Conservation (phyloP, 164 flowering plant genomes). For the Vitis rupestris region DNA sequence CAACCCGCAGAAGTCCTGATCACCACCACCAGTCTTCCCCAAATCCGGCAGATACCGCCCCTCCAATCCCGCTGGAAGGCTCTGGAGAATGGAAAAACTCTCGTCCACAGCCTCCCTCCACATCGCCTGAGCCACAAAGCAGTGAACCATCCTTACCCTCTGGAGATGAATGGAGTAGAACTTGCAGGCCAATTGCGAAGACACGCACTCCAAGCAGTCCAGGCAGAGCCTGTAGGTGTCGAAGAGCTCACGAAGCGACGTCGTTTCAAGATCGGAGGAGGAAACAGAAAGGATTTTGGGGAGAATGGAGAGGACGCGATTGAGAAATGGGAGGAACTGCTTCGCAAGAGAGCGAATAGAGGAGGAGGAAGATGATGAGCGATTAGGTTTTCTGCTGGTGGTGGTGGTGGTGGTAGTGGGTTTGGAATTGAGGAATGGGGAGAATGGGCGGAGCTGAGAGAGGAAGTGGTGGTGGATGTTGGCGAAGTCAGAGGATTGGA, state of each 20-base stretch:
- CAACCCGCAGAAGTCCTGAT: constrained; percentile 46
- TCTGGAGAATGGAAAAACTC: constrained; percentile 47
- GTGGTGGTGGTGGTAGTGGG: constrained; percentile 19
- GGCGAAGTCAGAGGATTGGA: constrained; percentile 37
- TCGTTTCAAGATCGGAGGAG: constrained; percentile 8
- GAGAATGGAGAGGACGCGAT: constrained; percentile 48
- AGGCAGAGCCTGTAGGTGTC: constrained; percentile 55
- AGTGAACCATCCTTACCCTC: constrained; percentile 50
- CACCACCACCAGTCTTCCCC: constrained; percentile 20
- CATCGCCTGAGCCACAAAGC: constrained; percentile 47
- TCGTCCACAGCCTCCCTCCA: constrained; percentile 48
- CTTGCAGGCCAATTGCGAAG: constrained; percentile 50
- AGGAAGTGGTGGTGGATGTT: constrained; percentile 26
- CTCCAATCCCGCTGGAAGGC: constrained; percentile 28
- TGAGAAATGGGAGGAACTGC: constrained; percentile 62
- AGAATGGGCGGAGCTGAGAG: constrained; percentile 36
- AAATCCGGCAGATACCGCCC: constrained; percentile 34
- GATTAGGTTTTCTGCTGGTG: constrained; percentile 20
- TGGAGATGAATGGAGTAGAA: constrained; percentile 47
- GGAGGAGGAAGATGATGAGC: constrained; percentile 4
- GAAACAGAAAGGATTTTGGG: constrained; percentile 52
- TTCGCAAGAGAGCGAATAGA: constrained; percentile 66
- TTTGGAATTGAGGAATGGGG: constrained; percentile 4
- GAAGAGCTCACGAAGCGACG: constrained; percentile 36
- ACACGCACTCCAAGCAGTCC: constrained; percentile 38